A percentile compares a stretch with the other conserved stretches of the same genome.
These are phyloP conservation scores for Quillaja saponaria DNA, from an alignment of 306 rosid species.

Conservation along the genomic window DNA sequence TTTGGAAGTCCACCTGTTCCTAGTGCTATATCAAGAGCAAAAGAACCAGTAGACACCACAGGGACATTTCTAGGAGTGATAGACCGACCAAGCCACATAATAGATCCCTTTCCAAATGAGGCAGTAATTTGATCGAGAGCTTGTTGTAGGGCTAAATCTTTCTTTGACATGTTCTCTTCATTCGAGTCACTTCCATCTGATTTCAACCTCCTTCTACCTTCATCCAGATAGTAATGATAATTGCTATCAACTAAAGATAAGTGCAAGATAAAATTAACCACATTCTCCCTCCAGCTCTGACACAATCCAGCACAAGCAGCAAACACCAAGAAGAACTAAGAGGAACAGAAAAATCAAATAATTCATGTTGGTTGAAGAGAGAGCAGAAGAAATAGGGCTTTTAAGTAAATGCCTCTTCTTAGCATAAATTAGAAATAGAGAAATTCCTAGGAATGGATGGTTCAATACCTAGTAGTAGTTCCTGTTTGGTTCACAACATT, in stretches of 20 bases:
- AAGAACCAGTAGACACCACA: slow-evolving; percentile 82
- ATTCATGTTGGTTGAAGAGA: not conserved
- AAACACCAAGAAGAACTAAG: slow-evolving; percentile 9
- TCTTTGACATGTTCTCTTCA: slow-evolving; percentile 73
- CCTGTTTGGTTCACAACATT: slow-evolving; percentile 14
- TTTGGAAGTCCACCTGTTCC: slow-evolving; percentile 90
- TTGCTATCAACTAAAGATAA: slow-evolving; percentile 11
- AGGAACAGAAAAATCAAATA: slow-evolving; percentile 4
- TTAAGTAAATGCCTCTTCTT: slow-evolving; percentile 2
- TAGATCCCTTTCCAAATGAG: slow-evolving; percentile 85
- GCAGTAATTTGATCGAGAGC: slow-evolving; percentile 89
- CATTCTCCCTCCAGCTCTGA: not conserved
- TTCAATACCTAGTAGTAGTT: not conserved
- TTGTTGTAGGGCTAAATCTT: slow-evolving; percentile 77
- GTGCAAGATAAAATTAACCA: not conserved
- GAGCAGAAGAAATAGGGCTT: not conserved
- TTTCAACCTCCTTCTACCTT: slow-evolving; percentile 68
- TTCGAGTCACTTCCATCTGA: slow-evolving; percentile 69
- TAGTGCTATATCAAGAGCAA: slow-evolving; percentile 76
- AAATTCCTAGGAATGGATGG: not conserved
- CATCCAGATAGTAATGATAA: slow-evolving; percentile 23
- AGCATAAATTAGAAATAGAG: slow-evolving; percentile 6
- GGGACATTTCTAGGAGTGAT: slow-evolving; percentile 51
- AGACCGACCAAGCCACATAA: slow-evolving; percentile 93
- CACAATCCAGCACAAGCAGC: no score